Conservation (phyloP, 2,329 filamentous ascomycete species). For the Colletotrichum sp. region DNA sequence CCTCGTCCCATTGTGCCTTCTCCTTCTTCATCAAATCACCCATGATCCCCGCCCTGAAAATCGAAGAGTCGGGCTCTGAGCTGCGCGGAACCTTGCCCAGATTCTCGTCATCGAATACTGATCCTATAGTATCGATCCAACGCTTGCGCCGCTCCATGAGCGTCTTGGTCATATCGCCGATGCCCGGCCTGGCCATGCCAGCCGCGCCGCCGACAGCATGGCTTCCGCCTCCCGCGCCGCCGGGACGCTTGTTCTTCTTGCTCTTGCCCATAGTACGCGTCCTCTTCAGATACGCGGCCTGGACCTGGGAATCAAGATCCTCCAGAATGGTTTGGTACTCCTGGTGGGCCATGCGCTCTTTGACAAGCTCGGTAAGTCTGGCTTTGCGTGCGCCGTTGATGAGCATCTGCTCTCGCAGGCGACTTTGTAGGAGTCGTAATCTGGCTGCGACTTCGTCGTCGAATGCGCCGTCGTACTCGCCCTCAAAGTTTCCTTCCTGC, state of each 20-base stretch:
- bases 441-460: constrained; percentile 95
- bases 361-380: constrained; percentile 83
- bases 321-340: constrained; percentile 97
- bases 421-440: constrained; percentile 81
- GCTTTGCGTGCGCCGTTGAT: constrained; percentile 91
- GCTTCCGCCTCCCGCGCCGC: constrained; percentile 75
- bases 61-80: constrained; percentile 67
- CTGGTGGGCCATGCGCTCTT: constrained; percentile 93
- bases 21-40: constrained; percentile 75
- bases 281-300: constrained; percentile 93
- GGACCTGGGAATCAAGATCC: constrained; percentile 93
- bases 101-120: constrained; percentile 86
- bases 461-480: constrained; percentile 86
- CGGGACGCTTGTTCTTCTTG: constrained; percentile 85
- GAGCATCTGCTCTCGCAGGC: constrained; percentile 82
- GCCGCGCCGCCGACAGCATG: constrained; percentile 62
- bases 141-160: constrained; percentile 89
- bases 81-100: constrained; percentile 72
- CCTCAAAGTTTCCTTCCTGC: constrained; percentile 59
- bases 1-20: constrained; percentile 82
- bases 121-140: constrained; percentile 91
- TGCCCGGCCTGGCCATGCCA: constrained; percentile 74
- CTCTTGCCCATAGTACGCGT: constrained; percentile 93
- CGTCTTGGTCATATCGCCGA: constrained; percentile 88
- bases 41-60: constrained; percentile 80